phyloP scores from a whole-genome alignment of 1,284 basidiomycete species.

The Moniliophthora roreri region DNA sequence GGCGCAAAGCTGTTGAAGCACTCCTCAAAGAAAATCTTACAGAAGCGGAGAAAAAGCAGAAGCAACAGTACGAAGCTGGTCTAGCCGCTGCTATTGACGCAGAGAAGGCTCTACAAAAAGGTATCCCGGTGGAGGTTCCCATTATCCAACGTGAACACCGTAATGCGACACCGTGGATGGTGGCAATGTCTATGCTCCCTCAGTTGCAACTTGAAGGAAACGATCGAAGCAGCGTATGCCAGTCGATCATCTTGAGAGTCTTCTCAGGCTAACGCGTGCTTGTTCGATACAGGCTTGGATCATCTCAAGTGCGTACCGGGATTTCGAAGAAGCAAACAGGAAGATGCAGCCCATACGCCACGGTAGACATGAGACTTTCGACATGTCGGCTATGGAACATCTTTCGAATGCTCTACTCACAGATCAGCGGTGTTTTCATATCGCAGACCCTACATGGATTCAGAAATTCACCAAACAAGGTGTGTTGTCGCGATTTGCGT shows the following conservation, averaged over 20 bases:
- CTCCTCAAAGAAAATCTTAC: constrained; percentile 26
- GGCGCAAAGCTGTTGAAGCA: constrained; percentile 27
- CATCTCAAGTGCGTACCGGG: constrained; percentile 29
- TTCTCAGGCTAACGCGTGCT: background rate
- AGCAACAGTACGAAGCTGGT: constrained; percentile 27
- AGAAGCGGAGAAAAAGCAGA: constrained; percentile 24
- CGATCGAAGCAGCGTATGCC: constrained; percentile 24
- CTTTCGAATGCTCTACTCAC: background rate
- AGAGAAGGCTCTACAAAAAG: constrained; percentile 15
- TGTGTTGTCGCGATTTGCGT: background rate
- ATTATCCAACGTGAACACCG: background rate
- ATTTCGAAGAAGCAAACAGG: constrained; percentile 28
- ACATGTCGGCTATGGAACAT: background rate
- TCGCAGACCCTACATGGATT: background rate
- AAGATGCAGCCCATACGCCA: constrained; percentile 21
- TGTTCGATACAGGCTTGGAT: constrained; percentile 28
- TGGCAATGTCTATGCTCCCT: constrained; percentile 14
- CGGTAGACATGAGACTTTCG: background rate
- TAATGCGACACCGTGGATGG: constrained; percentile 20
- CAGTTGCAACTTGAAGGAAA: constrained; percentile 18
- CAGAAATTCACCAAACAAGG: background rate
- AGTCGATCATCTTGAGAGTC: constrained; percentile 11
- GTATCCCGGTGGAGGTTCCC: background rate
- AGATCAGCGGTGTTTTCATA: background rate
- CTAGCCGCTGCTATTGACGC: constrained; percentile 26